Evolutionary conservation across 495 filamentous ascomycete species (phyloP).

Genomic region (Articulospora tetracladia): DNA sequence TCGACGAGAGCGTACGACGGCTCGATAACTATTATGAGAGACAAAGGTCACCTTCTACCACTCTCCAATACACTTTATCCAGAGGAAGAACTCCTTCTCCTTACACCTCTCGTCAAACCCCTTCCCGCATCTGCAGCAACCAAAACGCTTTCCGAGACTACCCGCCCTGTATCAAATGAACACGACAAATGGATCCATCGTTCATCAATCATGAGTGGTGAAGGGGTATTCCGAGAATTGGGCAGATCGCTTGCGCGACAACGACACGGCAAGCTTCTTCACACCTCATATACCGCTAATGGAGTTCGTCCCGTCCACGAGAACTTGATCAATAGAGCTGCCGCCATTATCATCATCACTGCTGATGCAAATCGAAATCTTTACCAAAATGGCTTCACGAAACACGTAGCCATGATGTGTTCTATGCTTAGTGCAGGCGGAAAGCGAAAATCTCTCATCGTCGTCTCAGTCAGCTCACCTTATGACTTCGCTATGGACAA

Average conservation of each 20-base stretch:
- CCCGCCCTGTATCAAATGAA: slow-evolving; percentile 37
- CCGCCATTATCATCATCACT: slow-evolving; percentile 80
- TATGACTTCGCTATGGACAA: slow-evolving; percentile 95
- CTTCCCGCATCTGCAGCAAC: slow-evolving; percentile 75
- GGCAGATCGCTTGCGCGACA: slow-evolving; percentile 78
- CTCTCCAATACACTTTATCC: slow-evolving; percentile 71
- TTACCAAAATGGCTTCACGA: slow-evolving; percentile 88
- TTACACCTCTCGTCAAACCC: slow-evolving; percentile 84
- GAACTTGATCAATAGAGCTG: slow-evolving; percentile 80
- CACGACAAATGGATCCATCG: slow-evolving; percentile 51
- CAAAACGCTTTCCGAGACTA: slow-evolving; percentile 35
- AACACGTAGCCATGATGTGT: slow-evolving; percentile 92
- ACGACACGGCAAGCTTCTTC: slow-evolving; percentile 74
- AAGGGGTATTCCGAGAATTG: slow-evolving; percentile 81
- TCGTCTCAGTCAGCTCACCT: slow-evolving; percentile 86
- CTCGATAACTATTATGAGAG: slow-evolving; percentile 82
- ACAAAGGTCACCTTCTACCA: slow-evolving; percentile 74
- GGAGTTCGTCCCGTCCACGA: slow-evolving; percentile 87
- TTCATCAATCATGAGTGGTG: slow-evolving; percentile 77
- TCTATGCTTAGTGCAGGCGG: slow-evolving; percentile 50
- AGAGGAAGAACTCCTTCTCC: slow-evolving; percentile 76
- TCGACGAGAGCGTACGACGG: slow-evolving; percentile 79
- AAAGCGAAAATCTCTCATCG: slow-evolving; percentile 70
- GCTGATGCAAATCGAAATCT: slow-evolving; percentile 88
- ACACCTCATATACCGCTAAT: slow-evolving; percentile 89